Evolutionary conservation across 225 moss, liverwort and hornwort species (phyloP), one percentile per base, ranked within the genome.

Genomic region (Ulota crispa): DNA sequence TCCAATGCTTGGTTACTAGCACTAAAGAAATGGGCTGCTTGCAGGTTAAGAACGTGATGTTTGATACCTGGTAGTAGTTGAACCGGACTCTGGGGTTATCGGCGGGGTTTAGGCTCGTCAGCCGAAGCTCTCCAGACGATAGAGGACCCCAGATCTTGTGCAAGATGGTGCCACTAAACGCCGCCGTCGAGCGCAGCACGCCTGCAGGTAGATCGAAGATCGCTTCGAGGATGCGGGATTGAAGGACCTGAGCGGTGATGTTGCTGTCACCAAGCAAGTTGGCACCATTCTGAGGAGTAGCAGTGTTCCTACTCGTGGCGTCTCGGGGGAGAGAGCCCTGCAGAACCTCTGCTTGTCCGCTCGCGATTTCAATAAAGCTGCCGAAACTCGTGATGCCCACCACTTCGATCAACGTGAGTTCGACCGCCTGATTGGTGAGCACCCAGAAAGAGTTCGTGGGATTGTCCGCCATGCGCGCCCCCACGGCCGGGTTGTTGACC

Each of bases 111-210:
- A 89, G 78, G 50, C 81, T 87, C 13, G 43, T 56, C 21, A 98
- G 89, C 11, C 77, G 64, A 65, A 98, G 83, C 14, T 68, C 45
- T 14, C 97, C 97, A 8, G 69, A 79, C 9, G 97, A 98, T 1
- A 80, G 81, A 1, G 97, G 95, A 8, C 83, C 85, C 80, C 88
- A 91, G 53, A 95, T 82, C 80, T 98, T 95, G 24, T 95, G 94
- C 41, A 93, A 6, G 14, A 98, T 57, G 14, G 82, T 54, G 2
- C 95, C 97, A 18, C 95, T 87, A 61, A 93, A 93, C 2, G 86
- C 72, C 1, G 95, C 86, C 54, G 72, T 83, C 30, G 75, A 28
- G 1, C 85, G 80, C 64, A 60, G 4, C 9, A 65, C 6, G 12
- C 78, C 69, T 0, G 26, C 3, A 11, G 86, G 83, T 6, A 65